Evolutionary conservation across 345 rosid species (phyloP).

Genomic region (Eutrema yunnanense): DNA sequence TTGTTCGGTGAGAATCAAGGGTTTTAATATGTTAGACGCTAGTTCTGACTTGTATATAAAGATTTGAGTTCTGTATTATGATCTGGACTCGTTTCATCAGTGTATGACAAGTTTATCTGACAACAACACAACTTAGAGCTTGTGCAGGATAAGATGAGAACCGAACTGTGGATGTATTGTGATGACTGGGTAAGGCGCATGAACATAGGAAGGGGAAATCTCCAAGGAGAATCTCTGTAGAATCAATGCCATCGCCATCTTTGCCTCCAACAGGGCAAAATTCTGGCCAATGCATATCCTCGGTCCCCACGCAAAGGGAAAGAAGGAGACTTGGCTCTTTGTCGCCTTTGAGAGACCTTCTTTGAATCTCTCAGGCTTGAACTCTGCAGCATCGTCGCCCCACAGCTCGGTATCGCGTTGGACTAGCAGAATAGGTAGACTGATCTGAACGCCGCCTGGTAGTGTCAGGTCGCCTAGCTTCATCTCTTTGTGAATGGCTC

Average conservation of each 20-base stretch:
- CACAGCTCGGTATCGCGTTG: conserved; percentile 43
- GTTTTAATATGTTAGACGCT: neutral
- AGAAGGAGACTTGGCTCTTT: conserved; percentile 30
- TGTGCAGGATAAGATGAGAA: conserved; percentile 22
- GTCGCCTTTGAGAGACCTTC: conserved; percentile 47
- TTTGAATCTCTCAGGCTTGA: conserved; percentile 46
- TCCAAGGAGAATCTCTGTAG: conserved; percentile 40
- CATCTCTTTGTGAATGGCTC: conserved; percentile 28
- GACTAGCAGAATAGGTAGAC: conserved; percentile 24
- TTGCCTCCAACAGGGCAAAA: conserved; percentile 49
- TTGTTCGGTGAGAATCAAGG: neutral
- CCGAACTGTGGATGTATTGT: conserved; percentile 44
- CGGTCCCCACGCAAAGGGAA: conserved; percentile 23
- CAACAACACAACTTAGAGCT: neutral
- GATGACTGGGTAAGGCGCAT: conserved; percentile 31
- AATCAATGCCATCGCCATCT: conserved; percentile 39
- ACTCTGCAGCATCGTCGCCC: conserved; percentile 55
- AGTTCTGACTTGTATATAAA: neutral
- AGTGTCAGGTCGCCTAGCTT: conserved; percentile 37
- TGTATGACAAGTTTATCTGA: too few relatives aligned
- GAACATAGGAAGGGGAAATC: conserved; percentile 43
- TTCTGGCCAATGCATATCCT: conserved; percentile 51
- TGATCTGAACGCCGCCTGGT: conserved; percentile 27
- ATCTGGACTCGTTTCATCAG: neutral
- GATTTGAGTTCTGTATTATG: neutral